Base-by-base conservation (phyloP, 495 filamentous ascomycete genomes). In the Trichoderma virens region DNA sequence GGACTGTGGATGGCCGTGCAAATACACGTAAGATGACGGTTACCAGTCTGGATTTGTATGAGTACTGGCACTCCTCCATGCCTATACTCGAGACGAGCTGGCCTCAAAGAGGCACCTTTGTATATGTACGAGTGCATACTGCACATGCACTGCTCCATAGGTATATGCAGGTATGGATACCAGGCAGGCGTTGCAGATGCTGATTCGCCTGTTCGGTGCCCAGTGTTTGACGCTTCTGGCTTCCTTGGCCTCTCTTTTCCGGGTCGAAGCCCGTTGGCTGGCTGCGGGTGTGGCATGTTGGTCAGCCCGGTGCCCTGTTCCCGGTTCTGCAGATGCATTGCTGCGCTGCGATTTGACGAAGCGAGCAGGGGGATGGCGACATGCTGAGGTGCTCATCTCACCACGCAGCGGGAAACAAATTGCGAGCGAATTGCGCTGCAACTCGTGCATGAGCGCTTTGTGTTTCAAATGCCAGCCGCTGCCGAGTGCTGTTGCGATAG, bases 281-380 rank as follows among this genome's bases (percentile, higher is more conserved):
- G 51, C 27, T 30, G 51, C 27, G 11, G 51, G 16, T 13, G 20
- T 56, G 3, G 27, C 27, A 56, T 56, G 51, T 56, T 56, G 51
- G 51, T 56, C 5, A 56, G 51, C 51, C 51, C 51, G 27, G 51
- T 56, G 51, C 51, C 51, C 51, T 56, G 51, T 56, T n/a, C 51
- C 51, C 27, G 51, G 51, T 56, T 56, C 51, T 56, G 51, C 51
- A 56, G 51, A 56, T 56, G 51, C 51, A 16, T 9, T 47, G 47
- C 47, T 27, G 51, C 45, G 23, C 0, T 56, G 25, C 23, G 8
- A 54, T 30, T 56, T 56, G 51, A 14, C 25, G 23, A 27, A 0
- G 0, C 23, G 14, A 28, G 51, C 51, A 56, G 51, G 51, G 51
- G 27, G 20, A 35, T 5, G 11, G 5, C 32, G 11, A 35, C 4